Evolutionary conservation across 2,329 filamentous ascomycete genomes (phyloP).

Genomic region (Diaporthe longicolla): DNA sequence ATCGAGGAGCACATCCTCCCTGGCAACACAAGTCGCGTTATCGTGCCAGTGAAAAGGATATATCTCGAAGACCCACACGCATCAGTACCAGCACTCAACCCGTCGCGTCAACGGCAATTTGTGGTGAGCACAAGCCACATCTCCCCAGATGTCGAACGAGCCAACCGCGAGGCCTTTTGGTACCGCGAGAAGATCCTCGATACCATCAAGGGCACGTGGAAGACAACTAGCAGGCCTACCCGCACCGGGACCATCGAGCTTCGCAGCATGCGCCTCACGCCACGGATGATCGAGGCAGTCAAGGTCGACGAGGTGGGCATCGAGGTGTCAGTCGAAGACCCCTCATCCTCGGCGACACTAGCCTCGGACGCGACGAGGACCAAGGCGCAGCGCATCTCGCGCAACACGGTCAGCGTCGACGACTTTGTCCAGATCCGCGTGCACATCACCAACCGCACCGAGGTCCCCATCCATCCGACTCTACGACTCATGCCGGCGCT

Average conservation of each 20-base stretch:
- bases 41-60: slow-evolving; percentile 82
- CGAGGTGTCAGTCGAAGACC: slow-evolving; percentile 67
- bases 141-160: slow-evolving; percentile 83
- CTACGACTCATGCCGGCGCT: slow-evolving; percentile 84
- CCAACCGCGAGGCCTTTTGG: slow-evolving; percentile 89
- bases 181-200: slow-evolving; percentile 87
- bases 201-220: slow-evolving; percentile 80
- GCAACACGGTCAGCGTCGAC: slow-evolving; percentile 61
- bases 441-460: slow-evolving; percentile 81
- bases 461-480: slow-evolving; percentile 76
- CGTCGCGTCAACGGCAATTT: slow-evolving; percentile 89
- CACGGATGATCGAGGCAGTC: slow-evolving; percentile 86
- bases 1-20: slow-evolving; percentile 73
- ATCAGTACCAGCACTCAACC: slow-evolving; percentile 84
- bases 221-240: slow-evolving; percentile 63
- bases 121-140: slow-evolving; percentile 87
- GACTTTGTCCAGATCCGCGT: slow-evolving; percentile 79
- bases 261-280: slow-evolving; percentile 79
- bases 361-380: slow-evolving; percentile 42
- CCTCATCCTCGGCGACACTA: slow-evolving; percentile 39
- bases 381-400: slow-evolving; percentile 40
- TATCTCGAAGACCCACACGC: slow-evolving; percentile 83
- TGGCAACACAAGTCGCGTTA: slow-evolving; percentile 79
- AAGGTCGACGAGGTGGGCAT: slow-evolving; percentile 85
- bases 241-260: slow-evolving; percentile 81